A percentile compares a stretch with the other conserved stretches of the same genome.
Conservation (phyloP, 1,284 basidiomycete species). For the Fomitiporia mediterranea region DNA sequence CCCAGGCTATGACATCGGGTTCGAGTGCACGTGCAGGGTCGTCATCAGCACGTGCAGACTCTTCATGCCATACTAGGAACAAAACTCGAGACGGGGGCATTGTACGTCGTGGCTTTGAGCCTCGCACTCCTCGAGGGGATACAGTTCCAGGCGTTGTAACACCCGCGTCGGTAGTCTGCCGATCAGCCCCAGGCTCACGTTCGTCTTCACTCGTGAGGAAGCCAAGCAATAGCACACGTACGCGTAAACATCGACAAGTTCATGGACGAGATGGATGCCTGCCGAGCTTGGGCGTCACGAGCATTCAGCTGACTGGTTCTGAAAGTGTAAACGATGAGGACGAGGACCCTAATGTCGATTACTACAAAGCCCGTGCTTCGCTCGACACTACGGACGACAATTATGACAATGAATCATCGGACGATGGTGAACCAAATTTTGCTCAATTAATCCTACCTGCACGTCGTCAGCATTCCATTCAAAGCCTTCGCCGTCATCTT, state of each 20-base stretch:
- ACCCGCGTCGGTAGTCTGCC: conserved; percentile 19
- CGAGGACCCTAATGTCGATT: neutral
- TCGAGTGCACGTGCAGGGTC: conserved; percentile 39
- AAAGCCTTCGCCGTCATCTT: conserved; percentile 57
- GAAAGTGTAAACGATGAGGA: neutral
- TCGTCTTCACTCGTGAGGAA: conserved; percentile 33
- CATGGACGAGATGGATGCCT: conserved; percentile 5
- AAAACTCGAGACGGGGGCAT: conserved; percentile 1
- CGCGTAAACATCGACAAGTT: conserved; percentile 18
- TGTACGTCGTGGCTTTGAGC: conserved; percentile 8
- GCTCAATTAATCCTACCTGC: conserved; percentile 64
- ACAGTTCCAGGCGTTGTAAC: conserved; percentile 17
- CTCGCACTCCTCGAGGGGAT: conserved; percentile 6
- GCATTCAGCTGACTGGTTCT: neutral
- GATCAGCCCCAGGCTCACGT: conserved; percentile 29
- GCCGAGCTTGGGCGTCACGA: conserved; percentile 19
- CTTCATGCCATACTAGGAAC: conserved; percentile 19
- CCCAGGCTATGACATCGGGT: conserved; percentile 44
- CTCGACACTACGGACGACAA: neutral
- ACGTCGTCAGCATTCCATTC: conserved; percentile 65
- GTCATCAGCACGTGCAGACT: conserved; percentile 27
- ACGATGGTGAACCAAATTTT: conserved; percentile 61
- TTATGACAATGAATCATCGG: conserved; percentile 36
- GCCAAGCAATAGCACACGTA: conserved; percentile 4
- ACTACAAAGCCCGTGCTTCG: neutral